Evolutionary conservation across 2,329 filamentous ascomycete species (phyloP).

Genomic region (Colletotrichum spaethianum): DNA sequence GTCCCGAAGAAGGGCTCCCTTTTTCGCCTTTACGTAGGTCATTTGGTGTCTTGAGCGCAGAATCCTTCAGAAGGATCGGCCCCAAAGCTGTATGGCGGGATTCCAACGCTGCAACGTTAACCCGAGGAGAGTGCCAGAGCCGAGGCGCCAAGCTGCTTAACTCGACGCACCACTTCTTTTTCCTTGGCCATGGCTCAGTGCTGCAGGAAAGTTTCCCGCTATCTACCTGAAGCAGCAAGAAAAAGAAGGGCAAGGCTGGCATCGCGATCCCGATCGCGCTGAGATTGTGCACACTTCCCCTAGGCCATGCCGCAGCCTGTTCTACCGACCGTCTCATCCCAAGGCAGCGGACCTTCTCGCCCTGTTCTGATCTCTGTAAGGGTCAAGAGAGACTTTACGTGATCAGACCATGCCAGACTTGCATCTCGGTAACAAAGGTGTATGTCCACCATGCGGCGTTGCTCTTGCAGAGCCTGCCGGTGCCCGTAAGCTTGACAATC

Average conservation of each 20-base stretch:
- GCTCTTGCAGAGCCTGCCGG: neutral
- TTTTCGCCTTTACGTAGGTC: neutral
- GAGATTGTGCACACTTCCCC: neutral
- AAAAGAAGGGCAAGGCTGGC: neutral
- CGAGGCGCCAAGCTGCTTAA: neutral
- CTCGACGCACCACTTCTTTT: neutral
- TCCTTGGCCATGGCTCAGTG: neutral
- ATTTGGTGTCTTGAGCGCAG: neutral
- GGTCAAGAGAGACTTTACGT: neutral
- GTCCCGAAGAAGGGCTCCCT: slow-evolving; percentile 23
- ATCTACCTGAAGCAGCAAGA: neutral
- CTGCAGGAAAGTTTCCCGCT: neutral
- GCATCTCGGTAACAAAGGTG: neutral
- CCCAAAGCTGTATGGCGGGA: neutral
- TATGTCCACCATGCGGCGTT: neutral
- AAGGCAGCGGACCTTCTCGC: slow-evolving; percentile 15
- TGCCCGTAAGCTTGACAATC: neutral
- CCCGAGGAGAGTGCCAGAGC: slow-evolving; percentile 7
- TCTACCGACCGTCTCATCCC: slow-evolving; percentile 1
- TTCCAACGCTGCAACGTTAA: slow-evolving; percentile 23
- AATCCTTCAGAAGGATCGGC: neutral
- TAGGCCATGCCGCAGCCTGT: neutral
- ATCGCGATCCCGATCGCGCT: neutral
- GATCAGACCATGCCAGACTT: neutral
- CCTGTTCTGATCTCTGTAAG: neutral